phyloP scores from a whole-genome alignment of 805 yeast species.

The Saccharomycopsis synnaedendra region DNA sequence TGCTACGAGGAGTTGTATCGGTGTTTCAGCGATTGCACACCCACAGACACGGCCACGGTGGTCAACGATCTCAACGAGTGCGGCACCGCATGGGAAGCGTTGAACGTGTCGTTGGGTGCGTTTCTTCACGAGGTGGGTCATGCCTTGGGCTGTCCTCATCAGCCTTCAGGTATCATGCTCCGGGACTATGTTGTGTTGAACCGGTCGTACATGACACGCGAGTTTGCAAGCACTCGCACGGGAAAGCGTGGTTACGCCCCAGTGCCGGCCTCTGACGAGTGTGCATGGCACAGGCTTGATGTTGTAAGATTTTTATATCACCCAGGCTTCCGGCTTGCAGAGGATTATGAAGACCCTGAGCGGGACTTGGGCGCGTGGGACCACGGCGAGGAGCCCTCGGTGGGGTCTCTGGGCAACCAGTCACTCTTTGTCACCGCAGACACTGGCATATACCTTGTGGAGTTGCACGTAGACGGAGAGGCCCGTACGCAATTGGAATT shows the following conservation, averaged over 20 bases:
- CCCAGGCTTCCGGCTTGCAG: constrained; percentile 64
- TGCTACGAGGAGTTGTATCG: constrained; percentile 59
- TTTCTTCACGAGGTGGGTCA: constrained; percentile 96
- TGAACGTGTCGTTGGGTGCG: constrained; percentile 81
- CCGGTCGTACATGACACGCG: constrained; percentile 70
- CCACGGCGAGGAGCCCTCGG: constrained; percentile 25
- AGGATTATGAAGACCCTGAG: constrained; percentile 43
- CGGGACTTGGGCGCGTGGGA: constrained; percentile 17
- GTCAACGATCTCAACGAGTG: constrained; percentile 85
- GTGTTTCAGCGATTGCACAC: constrained; percentile 63
- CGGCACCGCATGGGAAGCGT: constrained; percentile 83
- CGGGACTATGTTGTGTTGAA: constrained; percentile 76
- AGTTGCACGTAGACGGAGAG: constrained; percentile 49
- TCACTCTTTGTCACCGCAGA: constrained; percentile 35
- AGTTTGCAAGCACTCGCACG: constrained; percentile 44
- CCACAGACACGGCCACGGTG: constrained; percentile 52
- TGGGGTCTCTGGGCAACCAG: constrained; percentile 33
- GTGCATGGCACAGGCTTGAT: constrained; percentile 84
- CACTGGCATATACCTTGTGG: constrained; percentile 68
- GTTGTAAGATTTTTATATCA: constrained; percentile 68
- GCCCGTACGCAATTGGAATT: constrained; percentile 52
- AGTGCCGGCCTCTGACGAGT: constrained; percentile 48
- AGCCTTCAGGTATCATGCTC: constrained; percentile 81
- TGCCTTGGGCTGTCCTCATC: constrained; percentile 84
- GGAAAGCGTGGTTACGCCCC: constrained; percentile 36